Conservation (phyloP, 2,329 filamentous ascomycete genomes). For the Phyllosticta paracitricarpa region DNA sequence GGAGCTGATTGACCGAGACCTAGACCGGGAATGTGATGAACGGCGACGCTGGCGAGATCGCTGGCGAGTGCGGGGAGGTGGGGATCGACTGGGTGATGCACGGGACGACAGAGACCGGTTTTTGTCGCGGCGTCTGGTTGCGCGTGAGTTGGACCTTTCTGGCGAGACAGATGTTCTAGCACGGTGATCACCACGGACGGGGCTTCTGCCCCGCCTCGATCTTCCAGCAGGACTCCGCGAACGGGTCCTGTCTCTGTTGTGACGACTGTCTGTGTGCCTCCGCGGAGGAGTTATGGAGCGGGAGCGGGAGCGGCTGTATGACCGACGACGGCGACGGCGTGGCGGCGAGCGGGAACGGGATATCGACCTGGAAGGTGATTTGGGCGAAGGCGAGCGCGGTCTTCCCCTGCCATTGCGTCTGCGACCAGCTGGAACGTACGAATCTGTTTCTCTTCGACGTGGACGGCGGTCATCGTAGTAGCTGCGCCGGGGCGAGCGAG, state of each 20-base stretch:
- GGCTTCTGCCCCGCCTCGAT: constrained; percentile 16
- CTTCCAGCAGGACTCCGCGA: constrained; percentile 18
- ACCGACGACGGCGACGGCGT: constrained; percentile 18
- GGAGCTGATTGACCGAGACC: constrained; percentile 30
- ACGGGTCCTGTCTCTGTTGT: constrained; percentile 19
- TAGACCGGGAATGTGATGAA: constrained; percentile 29
- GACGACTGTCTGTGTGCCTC: constrained; percentile 5
- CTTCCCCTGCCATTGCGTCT: constrained; percentile 29
- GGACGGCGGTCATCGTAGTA: constrained; percentile 35
- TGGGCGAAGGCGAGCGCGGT: constrained; percentile 23
- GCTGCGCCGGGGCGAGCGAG: constrained; percentile 42
- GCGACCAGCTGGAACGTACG: constrained; percentile 44
- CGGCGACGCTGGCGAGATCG: constrained; percentile 25
- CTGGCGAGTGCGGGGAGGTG: constrained; percentile 19
- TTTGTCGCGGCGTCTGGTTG: constrained; percentile 38
- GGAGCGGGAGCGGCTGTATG: constrained; percentile 9
- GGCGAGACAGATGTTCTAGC: constrained; percentile 39
- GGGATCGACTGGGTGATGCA: constrained; percentile 14
- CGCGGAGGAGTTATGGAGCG: constrained; percentile 9
- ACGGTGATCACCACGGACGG: constrained; percentile 31
- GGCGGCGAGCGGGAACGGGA: constrained; percentile 19
- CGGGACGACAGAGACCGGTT: constrained; percentile 25
- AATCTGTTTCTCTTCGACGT: constrained; percentile 43
- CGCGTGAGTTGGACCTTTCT: constrained; percentile 46
- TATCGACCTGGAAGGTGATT: constrained; percentile 17